phyloP scores from a whole-genome alignment of 2,329 filamentous ascomycete genomes.

The Xylariaceae sp. region DNA sequence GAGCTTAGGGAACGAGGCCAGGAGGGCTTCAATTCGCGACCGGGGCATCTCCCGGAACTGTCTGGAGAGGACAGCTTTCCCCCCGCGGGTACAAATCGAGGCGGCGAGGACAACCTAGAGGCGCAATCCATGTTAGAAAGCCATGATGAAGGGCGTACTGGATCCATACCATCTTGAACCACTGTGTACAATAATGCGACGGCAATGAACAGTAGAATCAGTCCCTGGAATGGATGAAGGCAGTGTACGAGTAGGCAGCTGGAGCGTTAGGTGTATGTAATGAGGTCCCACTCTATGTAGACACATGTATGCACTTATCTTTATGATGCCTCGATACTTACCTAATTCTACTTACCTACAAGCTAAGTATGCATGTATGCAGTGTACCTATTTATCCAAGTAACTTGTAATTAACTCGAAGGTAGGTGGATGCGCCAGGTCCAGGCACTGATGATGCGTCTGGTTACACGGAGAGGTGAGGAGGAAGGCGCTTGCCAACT shows the following conservation, averaged over 20 bases:
- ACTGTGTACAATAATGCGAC: not conserved
- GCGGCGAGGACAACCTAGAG: slow-evolving; percentile 91
- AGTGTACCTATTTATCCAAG: not conserved
- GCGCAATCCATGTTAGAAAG: slow-evolving; percentile 19
- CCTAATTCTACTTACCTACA: not conserved
- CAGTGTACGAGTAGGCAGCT: not conserved
- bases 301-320: not conserved
- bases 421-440: too few relatives aligned
- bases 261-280: not conserved
- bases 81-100: slow-evolving; percentile 96
- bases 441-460: too few relatives aligned
- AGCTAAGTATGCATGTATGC: not conserved
- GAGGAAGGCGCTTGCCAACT: too few relatives aligned
- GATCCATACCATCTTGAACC: slow-evolving; percentile 25
- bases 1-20: slow-evolving; percentile 96
- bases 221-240: slow-evolving; percentile 1
- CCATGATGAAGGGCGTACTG: slow-evolving; percentile 9
- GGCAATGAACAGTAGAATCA: not conserved
- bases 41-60: slow-evolving; percentile 97
- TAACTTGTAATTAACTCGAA: not conserved
- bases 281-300: not conserved
- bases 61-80: slow-evolving; percentile 95
- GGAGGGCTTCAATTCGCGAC: slow-evolving; percentile 90
- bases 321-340: not conserved
- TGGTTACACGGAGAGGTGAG: too few relatives aligned